A percentile compares a stretch with the other conserved stretches of the same genome.
Conservation (phyloP, 805 yeast species). For the Lipomyces spencermartinsiae region DNA sequence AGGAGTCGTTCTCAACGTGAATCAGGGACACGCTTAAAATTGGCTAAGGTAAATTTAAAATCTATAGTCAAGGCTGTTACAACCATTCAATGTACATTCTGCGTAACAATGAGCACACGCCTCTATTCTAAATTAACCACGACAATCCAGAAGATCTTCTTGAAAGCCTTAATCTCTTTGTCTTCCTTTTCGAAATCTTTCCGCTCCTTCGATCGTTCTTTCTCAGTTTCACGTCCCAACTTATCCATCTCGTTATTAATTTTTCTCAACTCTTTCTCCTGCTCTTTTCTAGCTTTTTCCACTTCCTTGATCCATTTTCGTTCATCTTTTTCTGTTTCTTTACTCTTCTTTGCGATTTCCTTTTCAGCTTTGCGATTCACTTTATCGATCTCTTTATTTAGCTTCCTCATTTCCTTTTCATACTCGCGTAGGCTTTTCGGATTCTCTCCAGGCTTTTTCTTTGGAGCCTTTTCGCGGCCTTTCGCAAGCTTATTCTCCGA, state of each 20-base stretch:
- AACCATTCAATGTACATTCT: too few relatives aligned
- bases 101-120: too few relatives aligned
- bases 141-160: neutral
- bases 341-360: neutral
- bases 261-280: conserved; percentile 1
- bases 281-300: conserved; percentile 9
- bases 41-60: too few relatives aligned
- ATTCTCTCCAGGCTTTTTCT: neutral
- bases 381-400: neutral
- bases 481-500: neutral
- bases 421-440: neutral
- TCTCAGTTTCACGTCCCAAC: neutral
- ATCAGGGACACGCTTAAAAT: too few relatives aligned
- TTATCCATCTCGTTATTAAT: neutral
- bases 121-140: neutral
- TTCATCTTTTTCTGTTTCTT: neutral
- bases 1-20: too few relatives aligned
- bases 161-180: neutral
- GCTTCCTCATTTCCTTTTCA: neutral
- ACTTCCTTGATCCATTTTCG: neutral
- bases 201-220: too few relatives aligned
- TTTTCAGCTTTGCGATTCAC: neutral
- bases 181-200: neutral
- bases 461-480: neutral
- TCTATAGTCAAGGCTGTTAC: too few relatives aligned